Percentiles rank a stretch among this genome's conserved stretches.
Evolutionary conservation across 2,329 filamentous ascomycete species (phyloP).

Genomic region (Chaetomium globosum): DNA sequence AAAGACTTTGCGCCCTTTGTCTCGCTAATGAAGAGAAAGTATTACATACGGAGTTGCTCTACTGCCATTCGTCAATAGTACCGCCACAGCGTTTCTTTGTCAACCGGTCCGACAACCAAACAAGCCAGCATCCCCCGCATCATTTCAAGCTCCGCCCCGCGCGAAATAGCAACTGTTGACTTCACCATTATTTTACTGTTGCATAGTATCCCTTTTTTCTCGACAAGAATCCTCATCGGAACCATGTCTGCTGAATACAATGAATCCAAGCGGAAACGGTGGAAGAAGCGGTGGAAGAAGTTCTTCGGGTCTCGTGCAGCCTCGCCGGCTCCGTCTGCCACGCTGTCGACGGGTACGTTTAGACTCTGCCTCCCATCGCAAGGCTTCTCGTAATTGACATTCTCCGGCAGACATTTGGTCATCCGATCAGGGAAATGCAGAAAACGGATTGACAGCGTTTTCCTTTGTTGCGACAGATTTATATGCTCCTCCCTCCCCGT

Average conservation of each 20-base stretch:
- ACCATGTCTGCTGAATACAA: slow-evolving; percentile 2
- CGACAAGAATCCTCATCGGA: background rate
- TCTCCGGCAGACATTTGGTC: slow-evolving; percentile 18
- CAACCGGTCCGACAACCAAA: background rate
- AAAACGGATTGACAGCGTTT: slow-evolving; percentile 19
- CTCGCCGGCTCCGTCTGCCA: slow-evolving; percentile 21
- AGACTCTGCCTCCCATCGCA: slow-evolving; percentile 19
- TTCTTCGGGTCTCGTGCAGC: slow-evolving; percentile 17
- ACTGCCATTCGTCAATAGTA: background rate
- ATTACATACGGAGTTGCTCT: background rate
- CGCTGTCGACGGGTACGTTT: slow-evolving; percentile 28
- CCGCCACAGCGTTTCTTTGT: slow-evolving; percentile 9
- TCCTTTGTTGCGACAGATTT: slow-evolving; percentile 16
- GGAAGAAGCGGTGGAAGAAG: slow-evolving; percentile 13
- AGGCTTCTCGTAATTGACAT: slow-evolving; percentile 20
- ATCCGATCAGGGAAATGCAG: slow-evolving; percentile 20
- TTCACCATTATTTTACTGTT: background rate
- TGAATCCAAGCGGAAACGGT: slow-evolving; percentile 1
- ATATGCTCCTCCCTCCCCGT: slow-evolving; percentile 20
- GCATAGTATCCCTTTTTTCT: background rate
- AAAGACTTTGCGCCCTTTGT: background rate
- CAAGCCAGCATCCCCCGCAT: background rate
- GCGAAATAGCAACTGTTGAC: slow-evolving; percentile 9
- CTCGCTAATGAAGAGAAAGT: background rate
- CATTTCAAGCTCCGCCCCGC: slow-evolving; percentile 7